Conservation (phyloP, 768 basidiomycete genomes). For the Leucosporidium creatinivorum region DNA sequence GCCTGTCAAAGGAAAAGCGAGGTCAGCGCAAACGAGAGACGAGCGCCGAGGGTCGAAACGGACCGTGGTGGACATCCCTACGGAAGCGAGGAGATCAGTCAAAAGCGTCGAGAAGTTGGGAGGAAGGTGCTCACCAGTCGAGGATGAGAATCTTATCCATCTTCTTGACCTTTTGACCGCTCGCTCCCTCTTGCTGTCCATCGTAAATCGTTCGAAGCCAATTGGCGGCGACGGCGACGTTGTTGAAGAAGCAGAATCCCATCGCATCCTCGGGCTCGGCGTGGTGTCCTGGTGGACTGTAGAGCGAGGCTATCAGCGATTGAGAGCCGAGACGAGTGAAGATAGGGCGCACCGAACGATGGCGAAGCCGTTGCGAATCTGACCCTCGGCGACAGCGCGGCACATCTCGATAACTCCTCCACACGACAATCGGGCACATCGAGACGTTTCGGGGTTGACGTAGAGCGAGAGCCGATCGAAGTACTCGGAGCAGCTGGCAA, state of each 20-base stretch:
- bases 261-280: slow-evolving; percentile 96
- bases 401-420: slow-evolving; percentile 90
- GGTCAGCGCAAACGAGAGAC: neutral
- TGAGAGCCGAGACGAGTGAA: too few relatives aligned
- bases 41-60: slow-evolving; percentile 2
- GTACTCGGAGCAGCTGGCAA: slow-evolving; percentile 61
- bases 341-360: slow-evolving; percentile 58
- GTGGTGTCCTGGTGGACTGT: slow-evolving; percentile 83
- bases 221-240: slow-evolving; percentile 87
- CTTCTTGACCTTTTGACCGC: slow-evolving; percentile 29
- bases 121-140: slow-evolving; percentile 65
- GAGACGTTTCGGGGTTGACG: slow-evolving; percentile 74
- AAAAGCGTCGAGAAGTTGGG: neutral
- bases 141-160: slow-evolving; percentile 80
- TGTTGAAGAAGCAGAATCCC: slow-evolving; percentile 99
- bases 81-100: slow-evolving; percentile 6
- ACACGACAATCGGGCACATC: slow-evolving; percentile 77
- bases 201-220: slow-evolving; percentile 55
- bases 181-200: slow-evolving; percentile 38
- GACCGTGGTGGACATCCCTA: slow-evolving; percentile 95
- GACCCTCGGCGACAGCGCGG: slow-evolving; percentile 71
- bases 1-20: slow-evolving; percentile 48
- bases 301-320: neutral
- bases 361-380: slow-evolving; percentile 79
- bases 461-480: slow-evolving; percentile 91